phyloP scores from a whole-genome alignment of 2,329 filamentous ascomycete species.

The Verticillium dahliae region DNA sequence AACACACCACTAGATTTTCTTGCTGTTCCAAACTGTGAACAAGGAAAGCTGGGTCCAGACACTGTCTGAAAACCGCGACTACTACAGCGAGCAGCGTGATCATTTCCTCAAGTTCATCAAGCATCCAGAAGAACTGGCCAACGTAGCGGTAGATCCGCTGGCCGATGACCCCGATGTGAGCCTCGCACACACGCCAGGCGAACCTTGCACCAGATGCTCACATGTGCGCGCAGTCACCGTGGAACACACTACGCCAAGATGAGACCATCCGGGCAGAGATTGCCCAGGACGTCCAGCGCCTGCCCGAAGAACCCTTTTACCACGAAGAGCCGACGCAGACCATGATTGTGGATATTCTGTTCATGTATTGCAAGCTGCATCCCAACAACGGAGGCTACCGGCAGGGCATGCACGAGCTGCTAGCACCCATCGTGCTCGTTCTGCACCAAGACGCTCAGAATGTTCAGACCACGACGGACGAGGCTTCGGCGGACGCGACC shows the following conservation, averaged over 20 bases:
- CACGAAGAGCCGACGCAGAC: conserved; percentile 71
- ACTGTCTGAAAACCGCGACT: conserved; percentile 61
- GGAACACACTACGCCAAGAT: conserved; percentile 80
- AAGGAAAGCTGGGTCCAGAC: conserved; percentile 61
- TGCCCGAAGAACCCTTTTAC: conserved; percentile 89
- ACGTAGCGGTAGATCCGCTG: conserved; percentile 72
- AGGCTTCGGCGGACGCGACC: conserved; percentile 34
- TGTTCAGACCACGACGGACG: conserved; percentile 22
- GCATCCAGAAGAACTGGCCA: conserved; percentile 70
- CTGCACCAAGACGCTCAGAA: conserved; percentile 76
- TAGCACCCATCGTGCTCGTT: conserved; percentile 83
- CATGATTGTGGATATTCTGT: conserved; percentile 82
- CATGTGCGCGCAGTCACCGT: conserved; percentile 64
- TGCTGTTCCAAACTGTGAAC: conserved; percentile 66
- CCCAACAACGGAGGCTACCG: conserved; percentile 80
- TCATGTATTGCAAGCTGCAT: conserved; percentile 91
- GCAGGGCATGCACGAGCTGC: conserved; percentile 97
- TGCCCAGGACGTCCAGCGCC: conserved; percentile 85
- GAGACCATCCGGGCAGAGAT: conserved; percentile 83
- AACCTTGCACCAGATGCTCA: conserved; percentile 29
- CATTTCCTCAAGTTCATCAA: conserved; percentile 78
- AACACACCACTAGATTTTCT: conserved; percentile 54
- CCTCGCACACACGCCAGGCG: background rate
- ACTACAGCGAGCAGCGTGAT: conserved; percentile 65
- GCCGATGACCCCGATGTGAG: conserved; percentile 65